Conservation (phyloP, 257 asterid genomes). For the Petunia secreta region DNA sequence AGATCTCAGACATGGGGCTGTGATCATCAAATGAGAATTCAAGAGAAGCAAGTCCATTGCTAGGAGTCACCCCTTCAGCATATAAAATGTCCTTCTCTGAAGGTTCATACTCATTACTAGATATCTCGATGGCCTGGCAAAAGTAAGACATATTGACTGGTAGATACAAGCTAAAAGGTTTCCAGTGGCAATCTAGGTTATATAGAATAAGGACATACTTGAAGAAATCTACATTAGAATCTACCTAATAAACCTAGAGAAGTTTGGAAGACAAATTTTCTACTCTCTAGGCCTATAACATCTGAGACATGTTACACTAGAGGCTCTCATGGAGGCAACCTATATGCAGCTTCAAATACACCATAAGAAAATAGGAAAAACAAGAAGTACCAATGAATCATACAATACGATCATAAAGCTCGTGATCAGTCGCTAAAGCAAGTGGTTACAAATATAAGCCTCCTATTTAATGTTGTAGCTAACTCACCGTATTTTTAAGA, state of each 20-base stretch:
- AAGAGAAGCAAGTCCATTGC: constrained; percentile 54
- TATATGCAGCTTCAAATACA: not conserved
- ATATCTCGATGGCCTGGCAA: constrained; percentile 62
- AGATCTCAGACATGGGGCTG: constrained; percentile 43
- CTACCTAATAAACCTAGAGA: not conserved
- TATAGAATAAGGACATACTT: not conserved
- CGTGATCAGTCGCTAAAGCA: not conserved
- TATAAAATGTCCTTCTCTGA: constrained; percentile 58
- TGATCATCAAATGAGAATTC: constrained; percentile 57
- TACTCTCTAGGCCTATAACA: not conserved
- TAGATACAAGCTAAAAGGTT: not conserved
- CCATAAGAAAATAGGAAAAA: not conserved
- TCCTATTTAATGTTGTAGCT: not conserved
- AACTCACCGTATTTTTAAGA: not conserved
- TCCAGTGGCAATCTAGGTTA: not conserved
- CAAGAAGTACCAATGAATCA: not conserved
- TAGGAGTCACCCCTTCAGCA: constrained; percentile 64
- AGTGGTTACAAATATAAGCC: not conserved
- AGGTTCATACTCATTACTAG: constrained; percentile 63
- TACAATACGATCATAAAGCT: not conserved
- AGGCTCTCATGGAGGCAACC: not conserved
- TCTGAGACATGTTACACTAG: not conserved
- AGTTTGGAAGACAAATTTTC: not conserved
- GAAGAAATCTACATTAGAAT: not conserved
- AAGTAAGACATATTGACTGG: constrained; percentile 23